Percentiles rank a stretch among this genome's conserved stretches.
Evolutionary conservation across 2,329 filamentous ascomycete species (phyloP).

Genomic region (Alternaria solani): DNA sequence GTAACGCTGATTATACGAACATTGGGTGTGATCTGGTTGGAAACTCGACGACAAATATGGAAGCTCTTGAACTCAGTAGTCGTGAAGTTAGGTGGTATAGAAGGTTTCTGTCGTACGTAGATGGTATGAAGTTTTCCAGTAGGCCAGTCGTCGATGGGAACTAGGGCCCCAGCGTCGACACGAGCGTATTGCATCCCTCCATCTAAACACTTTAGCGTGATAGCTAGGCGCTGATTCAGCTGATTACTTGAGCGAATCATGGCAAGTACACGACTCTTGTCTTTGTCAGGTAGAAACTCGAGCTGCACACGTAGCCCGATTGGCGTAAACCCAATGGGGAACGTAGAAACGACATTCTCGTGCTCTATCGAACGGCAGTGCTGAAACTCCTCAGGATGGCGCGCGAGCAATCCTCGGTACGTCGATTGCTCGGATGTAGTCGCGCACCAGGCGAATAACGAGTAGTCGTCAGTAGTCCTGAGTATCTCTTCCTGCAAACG

Average conservation of each 20-base stretch:
- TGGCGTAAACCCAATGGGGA: conserved; percentile 29
- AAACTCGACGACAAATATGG: conserved; percentile 27
- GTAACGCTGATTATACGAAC: conserved; percentile 28
- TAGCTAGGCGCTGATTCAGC: conserved; percentile 35
- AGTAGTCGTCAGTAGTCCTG: conserved; percentile 39
- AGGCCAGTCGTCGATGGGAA: conserved; percentile 56
- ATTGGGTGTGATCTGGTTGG: conserved; percentile 23
- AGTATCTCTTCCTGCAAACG: conserved; percentile 41
- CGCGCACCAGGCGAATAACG: conserved; percentile 37
- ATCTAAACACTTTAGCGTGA: conserved; percentile 33
- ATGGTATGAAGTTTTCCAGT: conserved; percentile 33
- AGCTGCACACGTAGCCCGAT: conserved; percentile 36
- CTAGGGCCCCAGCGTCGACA: conserved; percentile 58
- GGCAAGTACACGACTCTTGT: conserved; percentile 24
- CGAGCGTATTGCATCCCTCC: conserved; percentile 46
- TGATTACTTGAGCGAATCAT: conserved; percentile 33
- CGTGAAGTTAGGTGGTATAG: conserved; percentile 32
- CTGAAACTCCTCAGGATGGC: conserved; percentile 33
- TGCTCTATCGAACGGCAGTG: conserved; percentile 31
- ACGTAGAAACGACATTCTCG: conserved; percentile 27
- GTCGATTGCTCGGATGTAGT: conserved; percentile 20
- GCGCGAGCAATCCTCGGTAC: conserved; percentile 37
- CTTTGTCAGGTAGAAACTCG: conserved; percentile 29
- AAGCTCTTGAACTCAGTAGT: conserved; percentile 31
- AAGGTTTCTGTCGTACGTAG: conserved; percentile 34